Evolutionary conservation across 1,284 basidiomycete genomes (phyloP), one percentile per base, ranked within the genome.

Genomic region (Moesziomyces antarcticus): DNA sequence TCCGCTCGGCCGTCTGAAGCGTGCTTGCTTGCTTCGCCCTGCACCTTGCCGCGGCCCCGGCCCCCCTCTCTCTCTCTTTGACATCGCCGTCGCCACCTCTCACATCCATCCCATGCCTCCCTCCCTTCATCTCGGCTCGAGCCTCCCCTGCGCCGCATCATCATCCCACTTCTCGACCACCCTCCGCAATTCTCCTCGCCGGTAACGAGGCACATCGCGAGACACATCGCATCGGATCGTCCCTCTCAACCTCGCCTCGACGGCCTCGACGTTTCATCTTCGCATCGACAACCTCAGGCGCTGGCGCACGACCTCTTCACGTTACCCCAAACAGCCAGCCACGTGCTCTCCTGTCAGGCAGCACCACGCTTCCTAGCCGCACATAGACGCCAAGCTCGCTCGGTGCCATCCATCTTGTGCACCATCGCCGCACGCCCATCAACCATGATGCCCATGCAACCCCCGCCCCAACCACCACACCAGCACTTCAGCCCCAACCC

Each of bases 381-480:
- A n/a, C n/a, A n/a, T n/a, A n/a, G n/a, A n/a, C n/a, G n/a, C n/a
- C n/a, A n/a, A n/a, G n/a, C 42, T 43, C 18, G n/a, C n/a, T 21
- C 42, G 42, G 21, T n/a, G 27, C n/a, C 46, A 21, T 18, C 11
- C 43, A 22, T 21, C 25, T 8, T n/a, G 21, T 22, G 8, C 20
- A 21, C 20, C 37, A 22, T 7, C 20, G 41, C n/a, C 21, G 40
- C 33, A n/a, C 24, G 5, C 24, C 33, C 27, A 33, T 53, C 45
- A 59, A 60, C 50, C 56, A 73, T 73, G 70, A 73, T 73, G 70
- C 70, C 61, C 21, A 68, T 68, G 61, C 71, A 73, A 48, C 50
- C 65, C 24, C 60, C 71, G 33, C 65, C 71, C n/a, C 63, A 72
- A 16, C 69, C 63, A 53, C 71, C 65, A 20, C 61, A 73, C 47